phyloP scores from a whole-genome alignment of 2,329 filamentous ascomycete genomes.

The Esteya vermicola region DNA sequence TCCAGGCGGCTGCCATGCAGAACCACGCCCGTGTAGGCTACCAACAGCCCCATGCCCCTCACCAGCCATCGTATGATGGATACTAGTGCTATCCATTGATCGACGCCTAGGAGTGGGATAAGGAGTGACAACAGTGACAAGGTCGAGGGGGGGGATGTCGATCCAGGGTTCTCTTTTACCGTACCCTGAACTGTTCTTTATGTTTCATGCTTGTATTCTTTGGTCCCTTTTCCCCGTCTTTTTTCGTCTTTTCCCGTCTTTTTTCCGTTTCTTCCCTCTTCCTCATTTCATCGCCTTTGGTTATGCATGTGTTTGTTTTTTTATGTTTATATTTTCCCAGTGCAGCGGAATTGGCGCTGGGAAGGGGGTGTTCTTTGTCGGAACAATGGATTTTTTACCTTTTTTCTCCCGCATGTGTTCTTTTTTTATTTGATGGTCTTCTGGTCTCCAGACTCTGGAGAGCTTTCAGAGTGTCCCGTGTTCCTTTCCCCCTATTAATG shows the following conservation, averaged over 20 bases:
- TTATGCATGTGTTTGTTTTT: not conserved
- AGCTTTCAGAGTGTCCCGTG: too few relatives aligned
- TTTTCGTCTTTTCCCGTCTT: not conserved
- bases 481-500: too few relatives aligned
- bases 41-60: conserved; percentile 11
- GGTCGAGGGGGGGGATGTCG: too few relatives aligned
- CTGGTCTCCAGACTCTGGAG: too few relatives aligned
- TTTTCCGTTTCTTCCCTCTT: not conserved
- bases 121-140: too few relatives aligned
- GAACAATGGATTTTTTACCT: not conserved
- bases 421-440: too few relatives aligned
- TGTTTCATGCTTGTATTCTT: not conserved
- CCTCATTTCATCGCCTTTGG: not conserved
- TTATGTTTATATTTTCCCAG: not conserved
- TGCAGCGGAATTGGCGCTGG: too few relatives aligned
- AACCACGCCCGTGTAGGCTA: conserved; percentile 11
- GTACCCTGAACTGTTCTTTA: too few relatives aligned
- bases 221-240: not conserved
- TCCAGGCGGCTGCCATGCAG: conserved; percentile 9
- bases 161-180: not conserved
- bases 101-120: too few relatives aligned
- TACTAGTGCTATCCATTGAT: conserved; percentile 9
- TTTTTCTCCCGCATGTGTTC: too few relatives aligned
- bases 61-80: conserved; percentile 14
- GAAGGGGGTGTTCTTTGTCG: not conserved